A percentile compares a stretch with the other conserved stretches of the same genome.
These are phyloP conservation scores for Globisporangium paroecandrum DNA, from an alignment of 352 stramenopile species.

Conservation along the genomic window DNA sequence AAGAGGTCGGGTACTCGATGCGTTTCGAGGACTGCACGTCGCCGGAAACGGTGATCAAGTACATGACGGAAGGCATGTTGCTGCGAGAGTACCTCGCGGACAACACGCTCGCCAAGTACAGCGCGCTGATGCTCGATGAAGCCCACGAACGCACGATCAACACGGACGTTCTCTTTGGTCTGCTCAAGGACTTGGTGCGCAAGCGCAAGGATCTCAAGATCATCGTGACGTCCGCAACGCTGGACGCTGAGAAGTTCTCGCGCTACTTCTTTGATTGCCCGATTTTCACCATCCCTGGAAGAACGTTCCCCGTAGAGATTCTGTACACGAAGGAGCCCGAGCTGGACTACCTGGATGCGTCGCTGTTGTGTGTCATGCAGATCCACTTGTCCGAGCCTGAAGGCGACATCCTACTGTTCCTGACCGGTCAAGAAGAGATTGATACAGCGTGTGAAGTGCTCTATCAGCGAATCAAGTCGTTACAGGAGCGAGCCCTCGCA, in stretches of 20 bases:
- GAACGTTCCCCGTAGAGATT: slow-evolving; percentile 98
- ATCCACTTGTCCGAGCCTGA: slow-evolving; percentile 98
- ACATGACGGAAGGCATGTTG: slow-evolving; percentile 99
- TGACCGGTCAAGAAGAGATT: slow-evolving; percentile 99
- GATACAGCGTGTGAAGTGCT: slow-evolving; percentile 98
- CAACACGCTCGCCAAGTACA: slow-evolving; percentile 93
- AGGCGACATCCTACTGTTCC: slow-evolving; percentile 98
- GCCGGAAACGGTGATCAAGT: slow-evolving; percentile 98
- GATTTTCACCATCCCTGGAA: slow-evolving; percentile 98
- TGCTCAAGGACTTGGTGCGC: slow-evolving; percentile 86
- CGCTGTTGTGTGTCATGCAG: slow-evolving; percentile 98
- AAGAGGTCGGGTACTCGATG: slow-evolving; percentile 93
- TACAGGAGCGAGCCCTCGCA: slow-evolving; percentile 91
- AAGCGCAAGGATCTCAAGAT: slow-evolving; percentile 88
- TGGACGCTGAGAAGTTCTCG: slow-evolving; percentile 98
- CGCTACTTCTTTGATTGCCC: slow-evolving; percentile 97
- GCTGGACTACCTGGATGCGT: slow-evolving; percentile 97
- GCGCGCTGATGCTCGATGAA: slow-evolving; percentile 97
- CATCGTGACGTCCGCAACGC: slow-evolving; percentile 92
- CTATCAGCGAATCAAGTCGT: slow-evolving; percentile 96
- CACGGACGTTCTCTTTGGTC: slow-evolving; percentile 98
- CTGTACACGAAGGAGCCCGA: slow-evolving; percentile 99
- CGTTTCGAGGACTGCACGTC: slow-evolving; percentile 85
- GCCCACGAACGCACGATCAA: slow-evolving; percentile 98
- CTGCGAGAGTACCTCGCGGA: slow-evolving; percentile 98